These are phyloP conservation scores for Eucalyptus lansdowneana DNA, from an alignment of 345 rosid genomes.

Conservation along the genomic window DNA sequence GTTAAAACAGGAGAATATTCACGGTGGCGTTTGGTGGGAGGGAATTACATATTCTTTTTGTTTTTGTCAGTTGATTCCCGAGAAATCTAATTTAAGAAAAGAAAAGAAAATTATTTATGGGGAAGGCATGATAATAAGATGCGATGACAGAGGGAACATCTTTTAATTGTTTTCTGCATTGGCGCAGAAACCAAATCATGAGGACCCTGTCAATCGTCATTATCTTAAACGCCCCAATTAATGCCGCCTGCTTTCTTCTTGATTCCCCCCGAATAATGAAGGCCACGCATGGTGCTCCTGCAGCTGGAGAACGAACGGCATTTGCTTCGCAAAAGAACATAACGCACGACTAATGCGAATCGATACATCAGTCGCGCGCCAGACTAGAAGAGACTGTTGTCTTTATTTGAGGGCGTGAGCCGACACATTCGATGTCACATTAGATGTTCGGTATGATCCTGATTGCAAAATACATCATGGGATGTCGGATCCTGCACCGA, in stretches of 20 bases:
- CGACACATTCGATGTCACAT: not conserved
- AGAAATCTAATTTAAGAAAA: not conserved
- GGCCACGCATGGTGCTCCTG: not conserved
- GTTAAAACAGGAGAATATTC: not conserved
- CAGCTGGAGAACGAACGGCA: not conserved
- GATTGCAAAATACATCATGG: not conserved
- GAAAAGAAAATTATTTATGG: not conserved
- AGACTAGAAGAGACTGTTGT: not conserved
- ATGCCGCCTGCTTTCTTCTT: not conserved
- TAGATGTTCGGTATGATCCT: not conserved
- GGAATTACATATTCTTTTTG: not conserved
- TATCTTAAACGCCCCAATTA: not conserved
- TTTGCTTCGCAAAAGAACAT: not conserved
- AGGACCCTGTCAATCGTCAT: not conserved
- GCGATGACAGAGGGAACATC: not conserved
- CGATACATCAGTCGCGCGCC: not conserved
- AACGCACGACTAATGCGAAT: not conserved
- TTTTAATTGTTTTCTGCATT: not conserved
- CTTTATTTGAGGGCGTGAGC: not conserved
- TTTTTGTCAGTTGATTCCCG: not conserved
- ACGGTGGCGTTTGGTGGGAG: not conserved
- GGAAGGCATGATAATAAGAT: not conserved
- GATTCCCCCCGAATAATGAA: not conserved
- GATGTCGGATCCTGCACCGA: not conserved
- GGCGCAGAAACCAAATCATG: not conserved